Conservation (phyloP, 2,329 filamentous ascomycete species). For the Leptographium radiaticola region DNA sequence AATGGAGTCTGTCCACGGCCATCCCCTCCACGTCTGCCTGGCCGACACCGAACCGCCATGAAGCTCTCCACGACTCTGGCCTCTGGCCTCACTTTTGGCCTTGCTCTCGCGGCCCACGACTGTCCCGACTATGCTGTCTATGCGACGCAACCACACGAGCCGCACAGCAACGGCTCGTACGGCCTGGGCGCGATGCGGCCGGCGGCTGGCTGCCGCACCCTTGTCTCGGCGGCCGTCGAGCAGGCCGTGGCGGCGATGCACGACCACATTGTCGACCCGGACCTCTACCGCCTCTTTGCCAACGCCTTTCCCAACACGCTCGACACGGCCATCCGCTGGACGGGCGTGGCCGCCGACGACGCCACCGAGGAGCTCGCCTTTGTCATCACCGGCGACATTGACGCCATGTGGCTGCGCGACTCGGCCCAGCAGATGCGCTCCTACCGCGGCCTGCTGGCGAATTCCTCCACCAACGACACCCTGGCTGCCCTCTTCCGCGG, state of each 20-base stretch:
- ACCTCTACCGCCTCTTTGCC: constrained; percentile 56
- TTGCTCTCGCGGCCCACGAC: neutral
- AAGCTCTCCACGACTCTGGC: neutral
- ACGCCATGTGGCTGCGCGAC: constrained; percentile 25
- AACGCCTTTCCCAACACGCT: constrained; percentile 66
- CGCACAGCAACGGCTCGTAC: constrained; percentile 64
- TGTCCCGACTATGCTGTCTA: constrained; percentile 57
- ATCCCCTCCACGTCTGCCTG: too few relatives aligned
- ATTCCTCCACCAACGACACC: constrained; percentile 35
- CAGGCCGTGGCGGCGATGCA: constrained; percentile 59
- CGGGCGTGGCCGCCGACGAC: constrained; percentile 11
- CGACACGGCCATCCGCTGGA: constrained; percentile 14
- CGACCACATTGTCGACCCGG: constrained; percentile 58
- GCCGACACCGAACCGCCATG: too few relatives aligned
- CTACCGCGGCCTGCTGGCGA: constrained; percentile 51
- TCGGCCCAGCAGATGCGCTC: constrained; percentile 57
- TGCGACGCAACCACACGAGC: constrained; percentile 46
- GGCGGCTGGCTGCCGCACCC: constrained; percentile 62
- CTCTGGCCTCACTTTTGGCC: neutral
- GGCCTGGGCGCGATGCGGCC: constrained; percentile 73
- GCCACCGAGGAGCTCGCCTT: constrained; percentile 45
- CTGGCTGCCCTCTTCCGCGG: constrained; percentile 59
- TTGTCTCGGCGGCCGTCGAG: constrained; percentile 65
- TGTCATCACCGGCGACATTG: constrained; percentile 31
- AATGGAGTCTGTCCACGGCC: too few relatives aligned